Evolutionary conservation across 2,329 filamentous ascomycete genomes (phyloP).

Genomic region (Ophiocordyceps sinensis): DNA sequence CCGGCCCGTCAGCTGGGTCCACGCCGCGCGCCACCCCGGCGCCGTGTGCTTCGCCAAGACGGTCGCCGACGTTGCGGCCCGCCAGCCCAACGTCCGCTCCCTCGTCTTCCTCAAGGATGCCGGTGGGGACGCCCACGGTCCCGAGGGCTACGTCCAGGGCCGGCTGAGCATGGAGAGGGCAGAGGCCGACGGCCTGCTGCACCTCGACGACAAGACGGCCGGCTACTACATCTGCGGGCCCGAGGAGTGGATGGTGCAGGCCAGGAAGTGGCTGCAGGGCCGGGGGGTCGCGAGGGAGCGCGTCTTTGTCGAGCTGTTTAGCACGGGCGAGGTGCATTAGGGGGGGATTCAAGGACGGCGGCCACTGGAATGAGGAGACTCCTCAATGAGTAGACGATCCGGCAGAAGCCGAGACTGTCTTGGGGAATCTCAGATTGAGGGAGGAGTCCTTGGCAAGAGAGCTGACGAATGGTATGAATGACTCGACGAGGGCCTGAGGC

Average conservation of each 20-base stretch:
- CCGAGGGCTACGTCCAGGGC: slow-evolving; percentile 35
- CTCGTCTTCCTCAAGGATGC: slow-evolving; percentile 43
- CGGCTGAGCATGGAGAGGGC: slow-evolving; percentile 40
- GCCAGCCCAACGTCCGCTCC: slow-evolving; percentile 12
- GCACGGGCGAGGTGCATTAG: slow-evolving; percentile 28
- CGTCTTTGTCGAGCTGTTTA: slow-evolving; percentile 51
- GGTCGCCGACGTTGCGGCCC: slow-evolving; percentile 25
- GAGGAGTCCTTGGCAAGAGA: no score
- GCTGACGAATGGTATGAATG: no score
- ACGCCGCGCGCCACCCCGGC: slow-evolving; percentile 37
- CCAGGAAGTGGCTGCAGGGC: slow-evolving; percentile 31
- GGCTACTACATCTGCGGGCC: slow-evolving; percentile 60
- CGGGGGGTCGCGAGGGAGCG: slow-evolving; percentile 38
- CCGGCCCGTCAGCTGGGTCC: slow-evolving; percentile 46
- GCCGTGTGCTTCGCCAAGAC: slow-evolving; percentile 40
- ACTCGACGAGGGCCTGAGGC: no score
- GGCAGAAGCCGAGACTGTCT: no score
- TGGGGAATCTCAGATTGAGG: no score
- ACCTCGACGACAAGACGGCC: slow-evolving; percentile 32
- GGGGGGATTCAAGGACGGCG: neutral
- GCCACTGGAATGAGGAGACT: no score
- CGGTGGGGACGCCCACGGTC: no score
- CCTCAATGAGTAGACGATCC: no score
- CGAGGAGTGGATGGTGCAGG: slow-evolving; percentile 48
- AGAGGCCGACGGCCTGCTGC: slow-evolving; percentile 33